phyloP scores from a whole-genome alignment of 768 basidiomycete species.

The Phlebiopsis gigantea region DNA sequence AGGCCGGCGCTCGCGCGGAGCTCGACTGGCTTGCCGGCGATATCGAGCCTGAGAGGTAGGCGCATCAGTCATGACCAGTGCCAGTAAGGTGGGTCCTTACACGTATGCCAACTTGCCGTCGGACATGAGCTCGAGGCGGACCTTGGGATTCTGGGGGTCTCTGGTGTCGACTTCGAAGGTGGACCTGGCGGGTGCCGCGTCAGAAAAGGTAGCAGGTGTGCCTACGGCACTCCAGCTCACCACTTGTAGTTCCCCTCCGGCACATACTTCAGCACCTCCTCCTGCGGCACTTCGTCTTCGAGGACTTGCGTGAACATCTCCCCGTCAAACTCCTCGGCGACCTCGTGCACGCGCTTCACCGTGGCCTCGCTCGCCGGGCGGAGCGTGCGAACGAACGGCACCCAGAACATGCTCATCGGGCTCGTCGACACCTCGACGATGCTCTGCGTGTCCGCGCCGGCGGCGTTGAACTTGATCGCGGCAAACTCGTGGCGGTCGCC shows the following conservation, averaged over 20 bases:
- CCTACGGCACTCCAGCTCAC: conserved; percentile 27
- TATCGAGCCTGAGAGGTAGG: conserved; percentile 43
- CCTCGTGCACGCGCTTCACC: conserved; percentile 31
- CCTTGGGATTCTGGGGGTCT: conserved; percentile 41
- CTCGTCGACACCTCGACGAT: conserved; percentile 64
- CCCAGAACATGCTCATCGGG: conserved; percentile 66
- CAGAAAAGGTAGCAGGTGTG: neutral
- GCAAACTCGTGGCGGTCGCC: conserved; percentile 83
- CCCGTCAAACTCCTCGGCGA: conserved; percentile 20
- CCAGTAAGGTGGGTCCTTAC: no score
- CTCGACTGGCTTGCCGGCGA: conserved; percentile 44
- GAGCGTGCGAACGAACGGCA: conserved; percentile 56
- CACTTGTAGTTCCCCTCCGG: conserved; percentile 66
- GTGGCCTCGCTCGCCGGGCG: conserved; percentile 37
- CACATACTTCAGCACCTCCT: conserved; percentile 54
- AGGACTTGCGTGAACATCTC: conserved; percentile 18
- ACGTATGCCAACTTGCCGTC: conserved; percentile 50
- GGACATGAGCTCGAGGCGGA: conserved; percentile 54
- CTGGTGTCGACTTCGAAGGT: conserved; percentile 66
- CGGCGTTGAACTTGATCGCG: conserved; percentile 52
- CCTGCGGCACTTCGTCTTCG: conserved; percentile 44
- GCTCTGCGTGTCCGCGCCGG: conserved; percentile 29
- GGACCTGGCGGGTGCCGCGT: conserved; percentile 37
- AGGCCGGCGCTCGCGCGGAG: conserved; percentile 38
- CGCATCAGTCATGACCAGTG: no score